Percentiles rank a stretch among this genome's conserved stretches.
These are phyloP conservation scores for Fusarium sp. DNA, from an alignment of 2,329 filamentous ascomycete species.

Conservation along the genomic window DNA sequence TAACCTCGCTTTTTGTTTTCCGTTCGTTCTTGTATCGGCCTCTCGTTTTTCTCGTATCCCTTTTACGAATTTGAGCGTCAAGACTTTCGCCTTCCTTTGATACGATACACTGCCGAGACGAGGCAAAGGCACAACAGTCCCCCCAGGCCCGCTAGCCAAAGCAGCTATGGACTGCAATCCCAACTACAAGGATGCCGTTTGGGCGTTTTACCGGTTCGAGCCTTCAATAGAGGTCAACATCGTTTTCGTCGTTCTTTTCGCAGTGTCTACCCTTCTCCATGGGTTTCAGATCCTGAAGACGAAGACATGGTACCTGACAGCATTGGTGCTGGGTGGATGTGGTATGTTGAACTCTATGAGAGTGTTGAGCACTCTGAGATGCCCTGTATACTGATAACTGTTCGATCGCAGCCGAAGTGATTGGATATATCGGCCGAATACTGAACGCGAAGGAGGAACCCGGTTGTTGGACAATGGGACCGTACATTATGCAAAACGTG, in stretches of 20 bases:
- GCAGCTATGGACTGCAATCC: slow-evolving; percentile 39
- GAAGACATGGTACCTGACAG: slow-evolving; percentile 47
- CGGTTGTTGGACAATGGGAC: slow-evolving; percentile 54
- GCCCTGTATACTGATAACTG: neutral
- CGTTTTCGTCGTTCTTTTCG: slow-evolving; percentile 46
- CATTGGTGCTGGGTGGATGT: slow-evolving; percentile 43
- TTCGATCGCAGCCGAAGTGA: slow-evolving; percentile 40
- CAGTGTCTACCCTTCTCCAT: slow-evolving; percentile 41
- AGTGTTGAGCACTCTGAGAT: neutral
- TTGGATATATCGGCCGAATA: slow-evolving; percentile 64
- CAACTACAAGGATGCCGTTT: slow-evolving; percentile 43
- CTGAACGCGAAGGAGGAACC: slow-evolving; percentile 58
- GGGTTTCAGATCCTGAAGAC: slow-evolving; percentile 44
- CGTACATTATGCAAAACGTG: slow-evolving; percentile 58
- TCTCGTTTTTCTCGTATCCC: neutral
- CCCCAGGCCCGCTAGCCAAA: neutral
- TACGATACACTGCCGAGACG: neutral
- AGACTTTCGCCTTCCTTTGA: too few relatives aligned
- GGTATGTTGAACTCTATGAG: slow-evolving; percentile 27
- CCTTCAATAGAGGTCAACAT: slow-evolving; percentile 44
- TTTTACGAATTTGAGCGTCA: too few relatives aligned
- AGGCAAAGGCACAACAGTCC: neutral
- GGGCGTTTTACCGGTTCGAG: slow-evolving; percentile 46
- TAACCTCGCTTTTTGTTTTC: neutral
- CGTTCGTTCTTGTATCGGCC: too few relatives aligned